phyloP scores from a whole-genome alignment of 352 stramenopile genomes.

The Globisporangium nunn region DNA sequence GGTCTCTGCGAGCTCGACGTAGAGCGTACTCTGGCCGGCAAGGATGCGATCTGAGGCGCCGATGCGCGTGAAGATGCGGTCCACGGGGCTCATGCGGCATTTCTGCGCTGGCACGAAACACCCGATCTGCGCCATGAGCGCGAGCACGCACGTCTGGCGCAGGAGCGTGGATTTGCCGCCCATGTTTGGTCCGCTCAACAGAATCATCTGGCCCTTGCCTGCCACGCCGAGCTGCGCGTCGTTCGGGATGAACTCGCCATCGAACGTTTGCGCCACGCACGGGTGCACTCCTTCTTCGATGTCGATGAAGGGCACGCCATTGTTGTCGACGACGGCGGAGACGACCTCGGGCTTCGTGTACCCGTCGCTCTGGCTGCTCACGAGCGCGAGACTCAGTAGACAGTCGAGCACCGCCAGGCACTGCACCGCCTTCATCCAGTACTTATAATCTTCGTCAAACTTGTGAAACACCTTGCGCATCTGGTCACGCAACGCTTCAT shows the following conservation, averaged over 20 bases:
- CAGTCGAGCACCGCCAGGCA: conserved; percentile 94
- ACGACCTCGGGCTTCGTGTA: conserved; percentile 91
- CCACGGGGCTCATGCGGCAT: conserved; percentile 93
- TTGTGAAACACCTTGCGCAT: conserved; percentile 93
- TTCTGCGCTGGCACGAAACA: conserved; percentile 96
- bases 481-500: conserved; percentile 84
- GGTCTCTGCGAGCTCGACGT: conserved; percentile 98
- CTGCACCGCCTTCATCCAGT: conserved; percentile 92
- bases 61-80: conserved; percentile 99
- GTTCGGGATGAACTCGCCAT: conserved; percentile 96
- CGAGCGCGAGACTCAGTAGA: conserved; percentile 90
- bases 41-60: conserved; percentile 98
- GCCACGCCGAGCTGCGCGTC: conserved; percentile 87
- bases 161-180: conserved; percentile 98
- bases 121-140: conserved; percentile 98
- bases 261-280: conserved; percentile 84
- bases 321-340: conserved; percentile 40
- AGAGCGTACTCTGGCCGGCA: conserved; percentile 98
- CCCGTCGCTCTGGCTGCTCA: conserved; percentile 90
- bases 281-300: conserved; percentile 94
- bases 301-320: conserved; percentile 68
- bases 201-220: conserved; percentile 64
- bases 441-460: conserved; percentile 92
- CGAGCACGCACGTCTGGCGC: conserved; percentile 96
- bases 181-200: conserved; percentile 98